Base-by-base conservation (phyloP, 208 protist species). In the Leishmania major region DNA sequence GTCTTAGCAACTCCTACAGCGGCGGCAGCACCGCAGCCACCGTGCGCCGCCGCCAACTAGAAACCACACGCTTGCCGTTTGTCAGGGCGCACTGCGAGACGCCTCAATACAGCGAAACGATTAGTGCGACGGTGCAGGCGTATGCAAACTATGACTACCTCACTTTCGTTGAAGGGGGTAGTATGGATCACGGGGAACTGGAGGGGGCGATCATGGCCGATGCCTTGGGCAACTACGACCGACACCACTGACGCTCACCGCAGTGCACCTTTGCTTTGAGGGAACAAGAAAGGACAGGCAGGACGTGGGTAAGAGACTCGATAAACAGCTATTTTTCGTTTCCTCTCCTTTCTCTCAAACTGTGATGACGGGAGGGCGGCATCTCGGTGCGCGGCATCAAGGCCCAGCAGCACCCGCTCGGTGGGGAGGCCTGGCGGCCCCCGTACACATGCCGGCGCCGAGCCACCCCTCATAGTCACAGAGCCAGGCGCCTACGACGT, bases 141-240 rank as follows among this genome's bases (percentile, higher is more conserved):
- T 91, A 87, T 71, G 55, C 91, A 35, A 89, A 96, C 71, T 97
- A 95, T 78, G 90, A 97, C 80, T 97, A 97, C 82, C 87, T 88
- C 7, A 85, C 82, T 47, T 96, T 91, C 78, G 91, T 97, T 11
- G 90, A 94, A 62, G 80, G 86, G 35, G 89, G 83, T 4, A 88
- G 86, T 51, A 79, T 84, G 25, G 93, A 96, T 77, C 78, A 82
- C 31, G 88, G 77, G 17, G 87, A 89, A 59, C 80, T 95, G 79
- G 93, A 94, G 19, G 88, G 84, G 13, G 94, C 94, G 45, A 96
- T 97, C 70, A 84, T 96, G 79, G 87, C 94, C 3, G 94, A 97
- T 77, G 94, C 94, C n/a, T 82, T 97, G n/a, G 85, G 84, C 11
- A 71, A 87, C 28, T 96, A 96, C 71, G 90, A 92, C 66, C 85